Base-by-base conservation (phyloP, 768 basidiomycete species). In the Cystobasidiopsis lactophilus region DNA sequence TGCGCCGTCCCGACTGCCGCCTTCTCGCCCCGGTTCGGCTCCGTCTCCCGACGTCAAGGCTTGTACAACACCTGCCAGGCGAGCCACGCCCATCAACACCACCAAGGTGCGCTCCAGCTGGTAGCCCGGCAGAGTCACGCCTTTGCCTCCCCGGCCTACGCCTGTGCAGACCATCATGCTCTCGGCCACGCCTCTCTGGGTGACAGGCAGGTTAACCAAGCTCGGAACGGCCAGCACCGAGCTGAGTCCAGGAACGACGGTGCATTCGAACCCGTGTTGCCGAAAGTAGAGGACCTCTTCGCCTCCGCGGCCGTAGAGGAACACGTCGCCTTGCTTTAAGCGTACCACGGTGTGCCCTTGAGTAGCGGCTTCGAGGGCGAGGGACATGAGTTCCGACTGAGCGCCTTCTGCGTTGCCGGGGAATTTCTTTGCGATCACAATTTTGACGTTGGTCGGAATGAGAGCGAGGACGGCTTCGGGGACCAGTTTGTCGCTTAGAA, bases 291-390 rank as follows among this genome's bases (percentile, higher is more conserved):
- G 72, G 1, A 95, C 77, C 67, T 98, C 93, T 64, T 96, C 91
- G 29, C 89, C 89, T 0, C 81, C 81, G 23, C 93, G 78, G 2
- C 85, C 93, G 63, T 93, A 98, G 0, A 98, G 77, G 16, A 81
- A 79, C 11, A 93, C 93, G 64, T 98, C 93, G 13, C 93, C 93
- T 72, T 96, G 93, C 69, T 98, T 96, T 18, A 98, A 72, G 50
- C 91, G 72, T 31, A 98, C 82, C 24, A 98, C 89, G 5, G 77
- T 80, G 54, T 85, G 68, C 0, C 91, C 93, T 18, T 71, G 72
- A 47, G 67, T 70, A 0, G 85, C 89, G 13, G 79, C 86, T 30
- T 80, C 81, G 9, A 95, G 69, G 2, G 86, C 93, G 3, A 80
- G 76, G 55, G 82, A 77, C 85, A 93, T 91, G 73, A 96, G 77